Conservation (phyloP, 768 basidiomycete genomes). For the Hydnomerulius pinastri region DNA sequence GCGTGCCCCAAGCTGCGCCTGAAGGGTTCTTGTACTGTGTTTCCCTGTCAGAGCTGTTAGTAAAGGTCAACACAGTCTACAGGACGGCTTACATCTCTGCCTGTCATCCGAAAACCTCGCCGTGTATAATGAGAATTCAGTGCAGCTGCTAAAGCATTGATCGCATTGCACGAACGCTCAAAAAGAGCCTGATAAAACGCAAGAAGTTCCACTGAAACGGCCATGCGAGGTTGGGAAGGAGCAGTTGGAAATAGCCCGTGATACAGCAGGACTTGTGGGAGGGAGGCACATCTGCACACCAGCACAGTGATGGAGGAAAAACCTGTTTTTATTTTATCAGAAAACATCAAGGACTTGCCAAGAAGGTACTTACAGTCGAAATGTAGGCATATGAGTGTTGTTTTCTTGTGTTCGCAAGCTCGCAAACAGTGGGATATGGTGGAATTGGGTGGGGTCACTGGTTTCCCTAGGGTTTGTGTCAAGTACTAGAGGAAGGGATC, state of each 20-base stretch:
- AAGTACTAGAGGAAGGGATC: background rate
- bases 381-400: background rate
- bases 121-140: constrained; percentile 1
- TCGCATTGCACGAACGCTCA: constrained; percentile 35
- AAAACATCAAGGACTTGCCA: background rate
- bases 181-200: constrained; percentile 37
- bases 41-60: constrained; percentile 19
- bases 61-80: constrained; percentile 18
- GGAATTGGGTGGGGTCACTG: background rate
- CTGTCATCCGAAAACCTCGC: constrained; percentile 15
- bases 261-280: constrained; percentile 25
- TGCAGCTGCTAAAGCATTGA: constrained; percentile 7
- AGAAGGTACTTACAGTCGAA: constrained; percentile 2
- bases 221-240: constrained; percentile 20
- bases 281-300: constrained; percentile 24
- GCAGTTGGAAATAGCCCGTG: constrained; percentile 37
- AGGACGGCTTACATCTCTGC: constrained; percentile 3
- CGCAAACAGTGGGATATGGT: background rate
- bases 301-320: constrained; percentile 13
- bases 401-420: background rate
- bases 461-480: constrained; percentile 1
- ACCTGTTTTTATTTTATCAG: constrained; percentile 7
- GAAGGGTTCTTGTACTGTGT: constrained; percentile 31
- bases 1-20: constrained; percentile 23
- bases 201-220: constrained; percentile 30